Conservation (phyloP, 305 asterid genomes). For the Ruellia speciosa region DNA sequence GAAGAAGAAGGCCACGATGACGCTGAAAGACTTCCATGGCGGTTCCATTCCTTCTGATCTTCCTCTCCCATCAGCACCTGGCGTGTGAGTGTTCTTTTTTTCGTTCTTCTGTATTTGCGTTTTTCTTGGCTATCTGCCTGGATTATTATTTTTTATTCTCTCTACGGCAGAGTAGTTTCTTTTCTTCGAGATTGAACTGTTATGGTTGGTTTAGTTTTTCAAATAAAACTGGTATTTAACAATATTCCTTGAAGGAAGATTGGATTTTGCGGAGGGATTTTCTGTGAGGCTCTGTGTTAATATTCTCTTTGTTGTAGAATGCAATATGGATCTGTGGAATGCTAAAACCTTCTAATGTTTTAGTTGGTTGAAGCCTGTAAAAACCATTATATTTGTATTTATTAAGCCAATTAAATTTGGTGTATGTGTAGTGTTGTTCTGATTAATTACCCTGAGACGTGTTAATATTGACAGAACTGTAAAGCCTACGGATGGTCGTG, state of each 20-base stretch:
- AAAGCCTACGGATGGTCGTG: neutral
- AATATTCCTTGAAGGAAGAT: neutral
- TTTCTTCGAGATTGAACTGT: neutral
- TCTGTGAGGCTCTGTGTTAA: neutral
- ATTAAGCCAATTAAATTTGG: neutral
- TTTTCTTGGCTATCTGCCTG: neutral
- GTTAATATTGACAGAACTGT: slow-evolving; percentile 40
- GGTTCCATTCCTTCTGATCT: slow-evolving; percentile 97
- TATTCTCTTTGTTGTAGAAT: neutral
- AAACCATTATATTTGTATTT: neutral
- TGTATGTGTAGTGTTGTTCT: slow-evolving; percentile 1
- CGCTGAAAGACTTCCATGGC: slow-evolving; percentile 88
- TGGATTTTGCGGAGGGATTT: neutral
- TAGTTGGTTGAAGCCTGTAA: slow-evolving; percentile 11
- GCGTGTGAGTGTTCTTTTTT: slow-evolving; percentile 51
- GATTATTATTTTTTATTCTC: neutral
- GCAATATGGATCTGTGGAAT: slow-evolving; percentile 14
- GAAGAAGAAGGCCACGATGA: slow-evolving; percentile 93
- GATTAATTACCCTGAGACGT: slow-evolving; percentile 13
- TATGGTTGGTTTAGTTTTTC: neutral
- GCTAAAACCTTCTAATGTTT: slow-evolving; percentile 18
- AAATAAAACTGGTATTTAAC: no score
- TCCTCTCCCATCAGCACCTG: slow-evolving; percentile 93
- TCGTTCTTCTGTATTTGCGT: neutral
- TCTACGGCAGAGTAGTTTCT: neutral